Evolutionary conservation across 129 eudicot species (phyloP), one percentile per base, ranked within the genome.

Genomic region (Artemisia tridentata): DNA sequence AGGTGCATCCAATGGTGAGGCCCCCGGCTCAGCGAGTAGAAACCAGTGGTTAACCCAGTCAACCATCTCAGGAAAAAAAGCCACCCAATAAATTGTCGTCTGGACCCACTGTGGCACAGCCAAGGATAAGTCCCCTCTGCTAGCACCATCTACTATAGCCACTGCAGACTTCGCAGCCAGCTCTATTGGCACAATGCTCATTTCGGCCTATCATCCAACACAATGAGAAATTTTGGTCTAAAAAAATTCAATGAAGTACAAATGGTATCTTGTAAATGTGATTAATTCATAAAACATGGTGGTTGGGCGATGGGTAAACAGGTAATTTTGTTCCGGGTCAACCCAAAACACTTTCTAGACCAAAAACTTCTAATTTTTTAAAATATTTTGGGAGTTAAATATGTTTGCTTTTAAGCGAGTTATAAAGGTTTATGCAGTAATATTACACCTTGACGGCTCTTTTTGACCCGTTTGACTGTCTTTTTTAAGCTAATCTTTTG

Each of bases 91-190:
- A 11, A 10, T 3, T 6, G 82, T 72, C 11, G 68, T 65, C 56
- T 73, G 62, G 18, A 72, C 54, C 82, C 82, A 78, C 62, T n/a
- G 14, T 9, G 82, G 78, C 55, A 65, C 82, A 46, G 51, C 61
- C 73, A 78, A 20, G 63, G 29, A 20, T 10, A 13, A 11, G 50
- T 78, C 82, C 34, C 78, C 82, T 19, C 78, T 65, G 69, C 74
- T 72, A 25, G 74, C 82, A 20, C 69, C 77, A 1, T 72, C 68
- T 3, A 78, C 78, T 34, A 72, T 19, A 15, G 65, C 78, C 69
- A 0, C 41, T 11, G 78, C 78, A 66, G 69, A 72, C 10, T 21
- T 14, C 10, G 38, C 57, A 29, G 68, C 82, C 56, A n/a, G 25
- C 74, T 14, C 74, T 15, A 79, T 72, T 9, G 82, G 82, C 54